Evolutionary conservation across 2,329 filamentous ascomycete genomes (phyloP).

Genomic region (Diaporthe australafricana): DNA sequence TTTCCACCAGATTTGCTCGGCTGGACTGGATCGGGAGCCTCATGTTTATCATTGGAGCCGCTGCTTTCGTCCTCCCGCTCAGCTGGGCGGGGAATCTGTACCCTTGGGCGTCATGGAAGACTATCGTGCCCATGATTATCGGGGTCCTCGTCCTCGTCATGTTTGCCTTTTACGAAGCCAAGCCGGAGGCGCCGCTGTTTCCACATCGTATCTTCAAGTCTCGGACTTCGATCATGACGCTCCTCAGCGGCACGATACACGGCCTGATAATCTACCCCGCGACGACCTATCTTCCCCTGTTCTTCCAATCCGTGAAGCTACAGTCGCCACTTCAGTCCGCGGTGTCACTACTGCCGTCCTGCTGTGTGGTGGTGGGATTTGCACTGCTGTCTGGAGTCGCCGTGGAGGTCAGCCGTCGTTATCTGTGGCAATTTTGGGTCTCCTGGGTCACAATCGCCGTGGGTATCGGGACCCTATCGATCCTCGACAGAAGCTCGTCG

Average conservation of each 20-base stretch:
- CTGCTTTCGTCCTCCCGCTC: conserved; percentile 45
- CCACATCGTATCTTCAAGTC: conserved; percentile 47
- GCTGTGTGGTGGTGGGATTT: conserved; percentile 36
- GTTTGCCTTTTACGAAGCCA: conserved; percentile 47
- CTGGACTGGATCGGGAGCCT: conserved; percentile 46
- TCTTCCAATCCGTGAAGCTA: conserved; percentile 48
- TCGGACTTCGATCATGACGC: conserved; percentile 40
- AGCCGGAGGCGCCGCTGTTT: conserved; percentile 45
- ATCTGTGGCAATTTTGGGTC: conserved; percentile 41
- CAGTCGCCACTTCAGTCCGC: conserved; percentile 45
- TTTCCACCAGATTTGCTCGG: conserved; percentile 36
- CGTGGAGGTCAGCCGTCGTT: conserved; percentile 32
- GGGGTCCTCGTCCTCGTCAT: conserved; percentile 43
- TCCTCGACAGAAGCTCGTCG: conserved; percentile 38
- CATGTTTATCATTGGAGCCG: conserved; percentile 42
- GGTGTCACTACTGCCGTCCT: conserved; percentile 43
- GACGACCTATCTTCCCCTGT: conserved; percentile 48
- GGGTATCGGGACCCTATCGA: conserved; percentile 40
- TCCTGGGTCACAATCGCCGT: conserved; percentile 41
- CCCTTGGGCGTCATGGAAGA: conserved; percentile 48
- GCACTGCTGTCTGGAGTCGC: conserved; percentile 26
- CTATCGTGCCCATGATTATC: conserved; percentile 47
- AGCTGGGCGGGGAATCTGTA: conserved; percentile 50
- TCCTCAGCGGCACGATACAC: conserved; percentile 46
- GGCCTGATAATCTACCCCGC: conserved; percentile 46